Conservation (phyloP, 179 eudicot species). For the Silene coronaria region DNA sequence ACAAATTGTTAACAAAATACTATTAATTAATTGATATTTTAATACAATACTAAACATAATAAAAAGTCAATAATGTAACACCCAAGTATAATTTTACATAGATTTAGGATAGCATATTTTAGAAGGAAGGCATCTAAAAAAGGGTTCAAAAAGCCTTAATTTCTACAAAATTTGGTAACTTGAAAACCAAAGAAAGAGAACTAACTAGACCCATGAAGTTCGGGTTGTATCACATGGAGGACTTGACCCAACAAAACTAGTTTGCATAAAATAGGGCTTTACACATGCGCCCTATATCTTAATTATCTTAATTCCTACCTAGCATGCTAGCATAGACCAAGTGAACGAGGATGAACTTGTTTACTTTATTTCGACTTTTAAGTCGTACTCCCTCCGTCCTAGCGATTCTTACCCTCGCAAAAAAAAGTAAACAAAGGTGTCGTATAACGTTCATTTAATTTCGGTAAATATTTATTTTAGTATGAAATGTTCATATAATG, state of each 20-base stretch:
- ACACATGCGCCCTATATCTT: slow-evolving; percentile 14
- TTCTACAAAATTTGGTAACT: slow-evolving; percentile 15
- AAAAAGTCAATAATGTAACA: slow-evolving; percentile 23
- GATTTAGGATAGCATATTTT: background rate
- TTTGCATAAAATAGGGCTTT: slow-evolving; percentile 15
- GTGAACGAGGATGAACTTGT: background rate
- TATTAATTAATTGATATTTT: too few species aligned
- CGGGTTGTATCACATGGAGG: slow-evolving; percentile 20
- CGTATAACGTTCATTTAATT: too few species aligned
- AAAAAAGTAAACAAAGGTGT: too few species aligned
- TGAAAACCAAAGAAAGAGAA: slow-evolving; percentile 16
- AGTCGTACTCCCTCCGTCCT: too few species aligned
- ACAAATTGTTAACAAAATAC: background rate
- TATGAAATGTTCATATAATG: too few species aligned
- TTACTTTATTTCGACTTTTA: too few species aligned
- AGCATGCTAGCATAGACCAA: background rate
- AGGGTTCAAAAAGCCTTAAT: slow-evolving; percentile 5
- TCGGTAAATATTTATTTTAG: too few species aligned
- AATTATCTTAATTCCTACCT: background rate
- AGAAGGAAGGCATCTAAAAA: slow-evolving; percentile 8
- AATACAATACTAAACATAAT: background rate
- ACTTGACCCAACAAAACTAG: slow-evolving; percentile 16
- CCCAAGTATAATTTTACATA: slow-evolving; percentile 10
- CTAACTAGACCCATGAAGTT: slow-evolving; percentile 14
- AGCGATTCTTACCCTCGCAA: too few species aligned